phyloP scores from a whole-genome alignment of 2,329 filamentous ascomycete species.

The Rosellinia necatrix region DNA sequence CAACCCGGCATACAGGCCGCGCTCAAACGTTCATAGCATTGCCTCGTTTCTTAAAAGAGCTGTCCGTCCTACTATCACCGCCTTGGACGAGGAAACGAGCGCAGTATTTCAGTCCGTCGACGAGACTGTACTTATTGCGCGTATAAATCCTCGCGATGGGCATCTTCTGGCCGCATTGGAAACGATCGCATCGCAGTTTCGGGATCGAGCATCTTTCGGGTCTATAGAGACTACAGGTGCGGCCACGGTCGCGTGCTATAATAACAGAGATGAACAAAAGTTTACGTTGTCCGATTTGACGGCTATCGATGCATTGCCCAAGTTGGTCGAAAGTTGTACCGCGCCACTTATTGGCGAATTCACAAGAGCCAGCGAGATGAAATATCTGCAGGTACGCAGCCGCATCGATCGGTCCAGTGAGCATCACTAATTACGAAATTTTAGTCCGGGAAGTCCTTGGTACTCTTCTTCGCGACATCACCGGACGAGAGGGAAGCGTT shows the following conservation, averaged over 20 bases:
- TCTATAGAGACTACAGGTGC: slow-evolving; percentile 29
- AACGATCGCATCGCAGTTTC: slow-evolving; percentile 42
- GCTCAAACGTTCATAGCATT: slow-evolving; percentile 38
- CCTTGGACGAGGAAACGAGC: slow-evolving; percentile 30
- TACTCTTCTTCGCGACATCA: slow-evolving; percentile 44
- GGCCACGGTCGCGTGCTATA: slow-evolving; percentile 45
- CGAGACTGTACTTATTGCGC: slow-evolving; percentile 49
- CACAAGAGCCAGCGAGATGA: slow-evolving; percentile 50
- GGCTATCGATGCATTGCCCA: slow-evolving; percentile 42
- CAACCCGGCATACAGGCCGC: neutral
- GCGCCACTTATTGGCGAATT: slow-evolving; percentile 50
- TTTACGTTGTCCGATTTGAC: slow-evolving; percentile 42
- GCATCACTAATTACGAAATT: neutral
- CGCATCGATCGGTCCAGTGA: neutral
- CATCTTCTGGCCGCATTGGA: slow-evolving; percentile 41
- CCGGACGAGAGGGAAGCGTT: slow-evolving; percentile 43
- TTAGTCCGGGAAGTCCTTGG: slow-evolving; percentile 46
- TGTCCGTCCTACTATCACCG: slow-evolving; percentile 34
- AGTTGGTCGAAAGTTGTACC: slow-evolving; percentile 46
- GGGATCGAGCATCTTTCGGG: slow-evolving; percentile 51
- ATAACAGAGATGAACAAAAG: slow-evolving; percentile 46
- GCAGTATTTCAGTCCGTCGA: slow-evolving; percentile 44
- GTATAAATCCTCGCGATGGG: slow-evolving; percentile 39
- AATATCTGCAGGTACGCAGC: slow-evolving; percentile 44
- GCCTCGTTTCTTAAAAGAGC: slow-evolving; percentile 39